Conservation (phyloP, 2,329 filamentous ascomycete genomes). For the Sporothrix curviconia region DNA sequence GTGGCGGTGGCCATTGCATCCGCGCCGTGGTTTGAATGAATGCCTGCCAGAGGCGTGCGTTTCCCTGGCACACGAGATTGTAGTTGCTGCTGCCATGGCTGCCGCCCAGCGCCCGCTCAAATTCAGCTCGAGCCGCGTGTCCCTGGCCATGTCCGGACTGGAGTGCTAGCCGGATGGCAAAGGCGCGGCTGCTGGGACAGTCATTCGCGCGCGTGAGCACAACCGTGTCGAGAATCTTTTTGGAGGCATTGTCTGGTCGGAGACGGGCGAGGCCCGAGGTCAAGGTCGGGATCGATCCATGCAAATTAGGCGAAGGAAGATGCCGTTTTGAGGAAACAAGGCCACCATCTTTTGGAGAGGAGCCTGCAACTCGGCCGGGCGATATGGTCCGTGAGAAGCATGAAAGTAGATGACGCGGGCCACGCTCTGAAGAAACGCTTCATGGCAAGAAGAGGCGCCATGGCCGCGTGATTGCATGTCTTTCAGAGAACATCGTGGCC, state of each 20-base stretch:
- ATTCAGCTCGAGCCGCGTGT: constrained; percentile 44
- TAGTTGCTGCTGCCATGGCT: constrained; percentile 17
- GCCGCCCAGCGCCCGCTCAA: constrained; percentile 44
- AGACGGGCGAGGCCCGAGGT: constrained; percentile 30
- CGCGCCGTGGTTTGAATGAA: constrained; percentile 40
- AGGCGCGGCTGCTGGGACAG: constrained; percentile 38
- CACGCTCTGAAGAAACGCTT: constrained; percentile 59
- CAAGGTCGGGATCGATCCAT: constrained; percentile 57
- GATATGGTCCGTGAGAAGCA: constrained; percentile 57
- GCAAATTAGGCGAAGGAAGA: constrained; percentile 66
- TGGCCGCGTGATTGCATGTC: constrained; percentile 36
- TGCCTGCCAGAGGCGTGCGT: constrained; percentile 40
- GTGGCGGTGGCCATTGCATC: constrained; percentile 9
- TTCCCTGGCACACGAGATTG: constrained; percentile 25
- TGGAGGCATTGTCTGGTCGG: constrained; percentile 68
- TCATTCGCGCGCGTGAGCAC: constrained; percentile 36
- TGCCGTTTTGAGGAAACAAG: constrained; percentile 67
- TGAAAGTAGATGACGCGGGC: constrained; percentile 62
- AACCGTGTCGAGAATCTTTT: constrained; percentile 54
- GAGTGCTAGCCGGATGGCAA: constrained; percentile 47
- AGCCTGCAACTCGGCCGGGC: constrained; percentile 57
- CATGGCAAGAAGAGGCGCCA: constrained; percentile 37
- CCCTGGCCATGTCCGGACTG: constrained; percentile 42
- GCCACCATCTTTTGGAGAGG: constrained; percentile 54
- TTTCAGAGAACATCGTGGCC: constrained; percentile 35